Percentiles rank a stretch among this genome's conserved stretches.
Conservation (phyloP, 441 rosid genomes). For the Populus hybrid region DNA sequence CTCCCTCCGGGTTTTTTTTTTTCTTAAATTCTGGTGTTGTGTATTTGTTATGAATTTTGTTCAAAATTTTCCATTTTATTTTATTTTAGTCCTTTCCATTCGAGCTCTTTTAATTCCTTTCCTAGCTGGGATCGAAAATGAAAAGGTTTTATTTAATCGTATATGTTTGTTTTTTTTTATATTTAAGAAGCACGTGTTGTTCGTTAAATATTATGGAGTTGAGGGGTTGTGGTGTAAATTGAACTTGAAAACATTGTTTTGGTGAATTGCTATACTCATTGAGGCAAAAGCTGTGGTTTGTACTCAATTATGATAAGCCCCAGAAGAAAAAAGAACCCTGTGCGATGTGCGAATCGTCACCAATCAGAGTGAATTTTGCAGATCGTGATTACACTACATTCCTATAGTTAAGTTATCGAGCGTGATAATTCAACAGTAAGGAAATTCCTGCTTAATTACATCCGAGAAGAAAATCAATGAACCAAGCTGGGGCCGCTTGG, state of each 20-base stretch:
- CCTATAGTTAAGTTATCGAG: background rate
- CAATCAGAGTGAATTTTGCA: background rate
- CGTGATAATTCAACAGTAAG: background rate
- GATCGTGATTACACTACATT: background rate
- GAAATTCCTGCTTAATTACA: background rate
- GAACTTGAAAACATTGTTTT: background rate
- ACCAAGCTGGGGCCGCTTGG: background rate
- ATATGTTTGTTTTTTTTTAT: too few species aligned
- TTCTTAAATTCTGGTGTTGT: background rate
- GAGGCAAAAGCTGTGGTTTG: background rate
- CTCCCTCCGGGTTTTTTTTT: background rate
- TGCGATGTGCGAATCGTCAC: background rate
- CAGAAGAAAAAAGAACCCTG: background rate
- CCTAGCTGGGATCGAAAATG: background rate
- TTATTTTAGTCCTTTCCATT: background rate
- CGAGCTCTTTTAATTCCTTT: background rate
- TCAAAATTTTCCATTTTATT: background rate
- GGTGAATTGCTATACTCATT: background rate
- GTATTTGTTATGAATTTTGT: background rate
- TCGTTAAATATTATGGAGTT: background rate
- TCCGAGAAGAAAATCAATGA: background rate
- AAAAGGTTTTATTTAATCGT: background rate
- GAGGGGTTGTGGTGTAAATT: background rate
- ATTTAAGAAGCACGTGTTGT: background rate
- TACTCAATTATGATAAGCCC: background rate